Percentiles rank a stretch among this genome's conserved stretches.
Evolutionary conservation across 164 flowering plant species (phyloP).

Genomic region (Magnolia sinica): DNA sequence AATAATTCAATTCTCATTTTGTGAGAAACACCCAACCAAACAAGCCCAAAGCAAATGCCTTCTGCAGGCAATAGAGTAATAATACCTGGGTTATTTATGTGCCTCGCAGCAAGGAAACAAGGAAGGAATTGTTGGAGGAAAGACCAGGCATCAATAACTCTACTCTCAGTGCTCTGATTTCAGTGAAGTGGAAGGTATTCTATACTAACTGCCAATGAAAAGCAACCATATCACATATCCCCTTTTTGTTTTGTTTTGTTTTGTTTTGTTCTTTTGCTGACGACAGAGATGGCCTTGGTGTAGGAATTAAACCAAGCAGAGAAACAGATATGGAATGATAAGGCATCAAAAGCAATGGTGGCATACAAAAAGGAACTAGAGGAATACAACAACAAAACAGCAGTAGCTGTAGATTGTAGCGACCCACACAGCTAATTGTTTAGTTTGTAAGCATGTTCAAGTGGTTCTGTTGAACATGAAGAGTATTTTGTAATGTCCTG

Average conservation of each 20-base stretch:
- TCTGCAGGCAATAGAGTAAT: background rate
- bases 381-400: conserved; percentile 62
- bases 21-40: too few relatives aligned
- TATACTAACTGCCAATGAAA: background rate
- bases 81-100: background rate
- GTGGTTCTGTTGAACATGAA: conserved; percentile 35
- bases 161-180: conserved; percentile 61
- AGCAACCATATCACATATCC: background rate
- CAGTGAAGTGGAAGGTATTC: conserved; percentile 87
- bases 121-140: conserved; percentile 59
- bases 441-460: conserved; percentile 24
- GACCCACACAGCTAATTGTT: background rate
- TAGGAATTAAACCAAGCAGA: conserved; percentile 71
- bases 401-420: conserved; percentile 7
- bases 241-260: background rate
- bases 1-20: too few relatives aligned
- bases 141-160: conserved; percentile 57
- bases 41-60: background rate
- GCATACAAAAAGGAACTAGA: conserved; percentile 81
- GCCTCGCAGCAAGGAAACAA: conserved; percentile 61
- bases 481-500: background rate
- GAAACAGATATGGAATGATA: conserved; percentile 58
- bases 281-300: background rate
- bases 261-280: background rate
- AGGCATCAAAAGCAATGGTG: conserved; percentile 74